Evolutionary conservation across 2,329 filamentous ascomycete species (phyloP).

Genomic region (Purpureocillium lavendulum): DNA sequence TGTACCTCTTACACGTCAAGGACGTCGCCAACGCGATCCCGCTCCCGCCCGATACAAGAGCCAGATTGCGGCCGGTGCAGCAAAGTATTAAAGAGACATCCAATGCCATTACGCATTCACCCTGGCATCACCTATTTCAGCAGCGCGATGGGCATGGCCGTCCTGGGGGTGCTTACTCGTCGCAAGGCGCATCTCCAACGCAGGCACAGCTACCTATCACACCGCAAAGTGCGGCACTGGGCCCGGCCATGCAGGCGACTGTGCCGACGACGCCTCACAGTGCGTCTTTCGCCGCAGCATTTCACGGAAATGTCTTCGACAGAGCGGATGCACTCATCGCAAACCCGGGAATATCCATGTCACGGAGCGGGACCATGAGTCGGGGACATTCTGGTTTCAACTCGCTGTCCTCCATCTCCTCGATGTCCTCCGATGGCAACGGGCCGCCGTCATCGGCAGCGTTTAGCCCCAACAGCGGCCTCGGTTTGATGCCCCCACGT

Average conservation of each 20-base stretch:
- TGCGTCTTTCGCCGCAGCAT: constrained; percentile 45
- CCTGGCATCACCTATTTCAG: constrained; percentile 41
- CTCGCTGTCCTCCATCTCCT: constrained; percentile 31
- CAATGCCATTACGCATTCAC: constrained; percentile 56
- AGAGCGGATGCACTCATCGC: constrained; percentile 49
- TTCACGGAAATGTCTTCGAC: constrained; percentile 52
- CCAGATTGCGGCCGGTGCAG: constrained; percentile 72
- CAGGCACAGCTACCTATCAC: constrained; percentile 57
- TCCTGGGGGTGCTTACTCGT: constrained; percentile 12
- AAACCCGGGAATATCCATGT: constrained; percentile 50
- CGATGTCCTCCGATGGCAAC: constrained; percentile 30
- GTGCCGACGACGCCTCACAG: constrained; percentile 64
- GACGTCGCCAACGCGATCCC: constrained; percentile 41
- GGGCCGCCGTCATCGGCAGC: constrained; percentile 20
- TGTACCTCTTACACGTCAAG: constrained; percentile 51
- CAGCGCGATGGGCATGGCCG: constrained; percentile 6
- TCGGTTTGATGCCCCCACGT: constrained; percentile 22
- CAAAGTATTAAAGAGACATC: constrained; percentile 74
- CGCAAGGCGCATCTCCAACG: constrained; percentile 18
- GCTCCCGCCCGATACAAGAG: constrained; percentile 59
- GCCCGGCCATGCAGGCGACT: constrained; percentile 83
- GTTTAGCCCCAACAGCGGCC: constrained; percentile 21
- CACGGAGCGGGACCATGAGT: constrained; percentile 39
- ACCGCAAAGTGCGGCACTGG: constrained; percentile 79
- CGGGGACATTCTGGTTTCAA: constrained; percentile 30